phyloP scores from a whole-genome alignment of 257 asterid species.

The Rhazya stricta region DNA sequence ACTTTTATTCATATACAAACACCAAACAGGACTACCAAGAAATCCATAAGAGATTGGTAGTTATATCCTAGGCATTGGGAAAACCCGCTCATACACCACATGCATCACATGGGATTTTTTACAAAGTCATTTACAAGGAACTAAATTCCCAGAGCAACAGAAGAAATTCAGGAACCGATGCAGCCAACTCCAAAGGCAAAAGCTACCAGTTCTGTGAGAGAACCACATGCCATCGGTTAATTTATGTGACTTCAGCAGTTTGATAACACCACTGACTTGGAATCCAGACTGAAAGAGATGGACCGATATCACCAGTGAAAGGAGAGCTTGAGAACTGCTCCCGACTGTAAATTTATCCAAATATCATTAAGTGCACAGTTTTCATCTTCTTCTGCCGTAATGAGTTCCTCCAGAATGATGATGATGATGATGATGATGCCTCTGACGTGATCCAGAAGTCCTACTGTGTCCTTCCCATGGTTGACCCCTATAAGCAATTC shows the following conservation, averaged over 20 bases:
- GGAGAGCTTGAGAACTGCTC: background rate
- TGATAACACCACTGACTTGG: background rate
- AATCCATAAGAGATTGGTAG: background rate
- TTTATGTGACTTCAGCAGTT: background rate
- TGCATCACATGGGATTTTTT: background rate
- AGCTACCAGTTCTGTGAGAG: background rate
- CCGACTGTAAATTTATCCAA: background rate
- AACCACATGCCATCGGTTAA: background rate
- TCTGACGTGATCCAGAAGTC: constrained; percentile 56
- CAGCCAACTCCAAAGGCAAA: background rate
- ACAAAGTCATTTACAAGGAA: background rate
- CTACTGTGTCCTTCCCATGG: constrained; percentile 71
- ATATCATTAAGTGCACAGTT: background rate
- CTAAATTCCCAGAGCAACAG: background rate
- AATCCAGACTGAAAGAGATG: background rate
- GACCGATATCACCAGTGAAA: background rate
- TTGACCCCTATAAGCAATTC: constrained; percentile 54
- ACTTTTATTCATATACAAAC: background rate
- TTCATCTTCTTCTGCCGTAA: constrained; percentile 70
- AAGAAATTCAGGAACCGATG: background rate
- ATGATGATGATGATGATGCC: constrained; percentile 59
- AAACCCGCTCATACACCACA: background rate
- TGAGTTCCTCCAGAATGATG: constrained; percentile 76
- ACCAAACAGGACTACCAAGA: background rate
- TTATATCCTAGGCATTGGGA: background rate